Evolutionary conservation across 164 flowering plant genomes (phyloP).

Genomic region (Aristolochia contorta): DNA sequence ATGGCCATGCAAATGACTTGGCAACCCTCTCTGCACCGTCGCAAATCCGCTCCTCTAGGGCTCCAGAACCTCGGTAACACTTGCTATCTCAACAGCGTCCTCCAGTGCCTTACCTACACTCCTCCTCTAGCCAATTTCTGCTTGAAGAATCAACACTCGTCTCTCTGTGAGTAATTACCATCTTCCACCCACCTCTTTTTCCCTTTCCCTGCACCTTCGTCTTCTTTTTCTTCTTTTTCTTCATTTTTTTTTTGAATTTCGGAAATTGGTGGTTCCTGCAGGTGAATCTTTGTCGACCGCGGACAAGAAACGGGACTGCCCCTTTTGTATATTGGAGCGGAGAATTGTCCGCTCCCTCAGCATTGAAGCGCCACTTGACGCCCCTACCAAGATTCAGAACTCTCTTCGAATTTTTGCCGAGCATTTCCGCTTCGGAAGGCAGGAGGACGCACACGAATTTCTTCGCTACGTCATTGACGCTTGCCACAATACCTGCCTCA

Average conservation of each 20-base stretch:
- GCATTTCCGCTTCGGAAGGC: constrained; percentile 63
- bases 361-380: constrained; percentile 42
- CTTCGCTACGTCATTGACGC: constrained; percentile 88
- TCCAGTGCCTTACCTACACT: constrained; percentile 97
- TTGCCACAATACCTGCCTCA: constrained; percentile 75
- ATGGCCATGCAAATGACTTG: constrained; percentile 80
- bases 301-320: constrained; percentile 50
- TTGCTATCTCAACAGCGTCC: constrained; percentile 92
- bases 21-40: constrained; percentile 50
- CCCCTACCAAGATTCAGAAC: constrained; percentile 61
- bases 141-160: constrained; percentile 54
- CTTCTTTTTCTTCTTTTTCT: no score
- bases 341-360: constrained; percentile 61
- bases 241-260: neutral
- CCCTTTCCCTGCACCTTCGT: no score
- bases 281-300: constrained; percentile 34
- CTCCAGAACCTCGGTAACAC: constrained; percentile 78
- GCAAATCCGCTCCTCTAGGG: constrained; percentile 35
- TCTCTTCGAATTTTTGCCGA: constrained; percentile 59
- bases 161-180: constrained; percentile 25
- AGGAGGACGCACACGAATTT: constrained; percentile 99
- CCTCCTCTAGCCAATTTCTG: constrained; percentile 96
- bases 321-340: constrained; percentile 77
- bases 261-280: constrained; percentile 3
- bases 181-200: neutral